Evolutionary conservation across 371 early-diverging fungal species (phyloP).

Genomic region (Mucor saturninus): DNA sequence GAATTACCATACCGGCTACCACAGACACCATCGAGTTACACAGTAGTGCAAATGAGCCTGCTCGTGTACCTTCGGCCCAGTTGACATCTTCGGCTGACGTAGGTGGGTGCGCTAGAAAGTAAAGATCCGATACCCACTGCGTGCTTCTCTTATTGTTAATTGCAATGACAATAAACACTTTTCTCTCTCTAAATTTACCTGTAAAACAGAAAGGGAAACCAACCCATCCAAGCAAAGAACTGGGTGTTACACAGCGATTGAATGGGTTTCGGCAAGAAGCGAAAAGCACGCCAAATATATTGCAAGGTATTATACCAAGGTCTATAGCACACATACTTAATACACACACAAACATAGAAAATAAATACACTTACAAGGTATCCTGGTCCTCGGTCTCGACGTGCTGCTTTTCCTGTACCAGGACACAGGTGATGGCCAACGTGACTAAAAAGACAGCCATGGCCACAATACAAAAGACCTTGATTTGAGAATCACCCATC

Average conservation of each 20-base stretch:
- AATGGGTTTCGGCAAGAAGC: slow-evolving; percentile 61
- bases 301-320: slow-evolving; percentile 52
- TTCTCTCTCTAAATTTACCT: slow-evolving; percentile 25
- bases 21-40: slow-evolving; percentile 70
- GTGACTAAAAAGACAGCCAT: slow-evolving; percentile 56
- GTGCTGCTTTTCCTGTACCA: slow-evolving; percentile 48
- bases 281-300: slow-evolving; percentile 59
- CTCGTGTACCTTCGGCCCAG: slow-evolving; percentile 62
- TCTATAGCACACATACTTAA: slow-evolving; percentile 26
- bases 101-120: slow-evolving; percentile 45
- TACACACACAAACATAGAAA: background rate
- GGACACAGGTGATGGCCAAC: slow-evolving; percentile 57
- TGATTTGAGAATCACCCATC: slow-evolving; percentile 67
- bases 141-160: slow-evolving; percentile 29
- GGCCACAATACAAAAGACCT: slow-evolving; percentile 67
- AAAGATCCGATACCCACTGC: slow-evolving; percentile 64
- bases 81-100: slow-evolving; percentile 26
- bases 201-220: slow-evolving; percentile 78
- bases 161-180: background rate
- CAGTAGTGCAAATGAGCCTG: slow-evolving; percentile 76
- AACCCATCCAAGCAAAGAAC: slow-evolving; percentile 84
- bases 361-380: slow-evolving; percentile 16
- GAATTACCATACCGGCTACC: slow-evolving; percentile 61
- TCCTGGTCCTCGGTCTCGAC: slow-evolving; percentile 21
- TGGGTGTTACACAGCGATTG: slow-evolving; percentile 74